Conservation (phyloP, 257 asterid species). For the Thymus quinquecostatus region DNA sequence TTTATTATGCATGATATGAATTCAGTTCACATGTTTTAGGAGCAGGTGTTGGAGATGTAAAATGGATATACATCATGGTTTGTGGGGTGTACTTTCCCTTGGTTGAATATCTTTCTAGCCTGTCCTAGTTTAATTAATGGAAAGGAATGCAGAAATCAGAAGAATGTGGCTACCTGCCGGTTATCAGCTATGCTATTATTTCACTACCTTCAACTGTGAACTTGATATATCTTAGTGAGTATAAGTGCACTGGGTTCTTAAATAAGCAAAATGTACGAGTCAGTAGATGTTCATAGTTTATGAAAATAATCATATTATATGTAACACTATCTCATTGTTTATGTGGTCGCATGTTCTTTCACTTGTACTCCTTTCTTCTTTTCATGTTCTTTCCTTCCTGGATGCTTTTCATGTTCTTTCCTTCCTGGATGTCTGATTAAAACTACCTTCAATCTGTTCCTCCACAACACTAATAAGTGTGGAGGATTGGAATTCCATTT, state of each 20-base stretch:
- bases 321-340: conserved; percentile 19
- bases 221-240: conserved; percentile 1
- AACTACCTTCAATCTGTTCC: conserved; percentile 6
- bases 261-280: conserved; percentile 4
- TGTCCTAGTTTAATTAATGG: background rate
- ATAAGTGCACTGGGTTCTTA: conserved; percentile 5
- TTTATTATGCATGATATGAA: conserved; percentile 18
- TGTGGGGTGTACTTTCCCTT: conserved; percentile 4
- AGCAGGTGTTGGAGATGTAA: conserved; percentile 15
- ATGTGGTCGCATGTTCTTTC: background rate
- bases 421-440: conserved; percentile 10
- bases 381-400: background rate
- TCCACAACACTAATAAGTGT: conserved; percentile 4
- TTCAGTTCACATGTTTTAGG: conserved; percentile 7
- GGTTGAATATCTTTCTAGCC: conserved; percentile 4
- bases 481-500: conserved; percentile 17
- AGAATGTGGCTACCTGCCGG: conserved; percentile 11
- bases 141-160: background rate
- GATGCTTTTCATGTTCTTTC: background rate
- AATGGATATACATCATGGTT: conserved; percentile 11
- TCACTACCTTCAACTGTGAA: background rate
- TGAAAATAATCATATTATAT: conserved; percentile 14
- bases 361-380: background rate
- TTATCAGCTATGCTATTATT: background rate
- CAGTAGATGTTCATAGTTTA: background rate